phyloP scores from a whole-genome alignment of 1,284 basidiomycete species.

The Coniferiporia weirii region DNA sequence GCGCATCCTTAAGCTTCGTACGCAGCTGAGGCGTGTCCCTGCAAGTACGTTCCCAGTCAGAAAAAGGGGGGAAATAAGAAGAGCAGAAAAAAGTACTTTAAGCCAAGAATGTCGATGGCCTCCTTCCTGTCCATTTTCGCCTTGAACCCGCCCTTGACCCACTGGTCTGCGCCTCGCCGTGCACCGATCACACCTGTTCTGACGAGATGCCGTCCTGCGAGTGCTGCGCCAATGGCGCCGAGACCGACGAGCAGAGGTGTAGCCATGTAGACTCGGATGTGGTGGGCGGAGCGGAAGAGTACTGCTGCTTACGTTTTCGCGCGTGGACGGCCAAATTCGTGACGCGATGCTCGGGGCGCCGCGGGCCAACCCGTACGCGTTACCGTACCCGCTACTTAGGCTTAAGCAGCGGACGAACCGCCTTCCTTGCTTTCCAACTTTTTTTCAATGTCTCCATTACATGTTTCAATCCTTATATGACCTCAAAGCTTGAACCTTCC shows the following conservation, averaged over 20 bases:
- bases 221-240: constrained; percentile 74
- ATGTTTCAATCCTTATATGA: too few species aligned
- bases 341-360: not conserved
- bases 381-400: too few species aligned
- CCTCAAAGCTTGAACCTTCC: too few species aligned
- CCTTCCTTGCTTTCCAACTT: too few species aligned
- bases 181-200: constrained; percentile 53
- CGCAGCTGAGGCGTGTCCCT: constrained; percentile 75
- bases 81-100: constrained; percentile 61
- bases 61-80: constrained; percentile 11
- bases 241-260: constrained; percentile 76
- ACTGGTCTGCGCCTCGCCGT: constrained; percentile 71
- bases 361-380: too few species aligned
- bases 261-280: constrained; percentile 43
- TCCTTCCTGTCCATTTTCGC: constrained; percentile 95
- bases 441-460: too few species aligned
- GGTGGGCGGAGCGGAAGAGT: constrained; percentile 14
- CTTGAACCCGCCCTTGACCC: constrained; percentile 92
- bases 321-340: not conserved
- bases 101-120: constrained; percentile 86
- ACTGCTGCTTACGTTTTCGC: constrained; percentile 4
- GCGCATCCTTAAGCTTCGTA: constrained; percentile 82
- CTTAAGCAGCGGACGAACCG: too few species aligned
- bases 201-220: constrained; percentile 69
- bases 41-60: constrained; percentile 1